These are phyloP conservation scores for Vigna angularis DNA, from an alignment of 306 rosid genomes.

Conservation along the genomic window DNA sequence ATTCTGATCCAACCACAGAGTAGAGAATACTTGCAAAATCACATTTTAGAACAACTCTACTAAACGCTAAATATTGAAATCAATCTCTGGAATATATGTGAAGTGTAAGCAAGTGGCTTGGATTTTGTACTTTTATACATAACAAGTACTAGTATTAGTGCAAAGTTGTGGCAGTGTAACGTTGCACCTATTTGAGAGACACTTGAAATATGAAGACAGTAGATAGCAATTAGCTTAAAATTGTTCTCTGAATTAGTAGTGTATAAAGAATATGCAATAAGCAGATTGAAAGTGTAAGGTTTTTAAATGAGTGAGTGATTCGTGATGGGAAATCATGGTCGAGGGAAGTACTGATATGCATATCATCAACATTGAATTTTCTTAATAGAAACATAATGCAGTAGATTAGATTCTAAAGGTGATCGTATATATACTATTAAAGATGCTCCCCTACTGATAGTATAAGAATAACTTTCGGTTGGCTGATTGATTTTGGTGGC, in stretches of 20 bases:
- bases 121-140: neutral
- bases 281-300: neutral
- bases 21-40: neutral
- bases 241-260: neutral
- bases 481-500: slow-evolving; percentile 30
- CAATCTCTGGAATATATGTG: neutral
- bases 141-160: neutral
- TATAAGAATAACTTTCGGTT: slow-evolving; percentile 32
- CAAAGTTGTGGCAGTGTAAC: neutral
- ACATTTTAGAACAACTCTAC: neutral
- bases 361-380: neutral
- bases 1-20: neutral
- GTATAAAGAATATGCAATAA: slow-evolving; percentile 11
- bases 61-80: neutral
- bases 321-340: slow-evolving; percentile 15
- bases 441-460: slow-evolving; percentile 45
- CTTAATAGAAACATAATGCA: neutral
- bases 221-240: neutral
- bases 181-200: neutral
- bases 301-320: neutral
- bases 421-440: slow-evolving; percentile 42
- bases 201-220: too few species aligned
- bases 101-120: neutral
- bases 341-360: neutral
- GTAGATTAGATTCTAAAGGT: slow-evolving; percentile 23